A percentile compares a stretch with the other conserved stretches of the same genome.
Conservation (phyloP, 1,139 yeast species). For the Magnusiomyces clavatus region DNA sequence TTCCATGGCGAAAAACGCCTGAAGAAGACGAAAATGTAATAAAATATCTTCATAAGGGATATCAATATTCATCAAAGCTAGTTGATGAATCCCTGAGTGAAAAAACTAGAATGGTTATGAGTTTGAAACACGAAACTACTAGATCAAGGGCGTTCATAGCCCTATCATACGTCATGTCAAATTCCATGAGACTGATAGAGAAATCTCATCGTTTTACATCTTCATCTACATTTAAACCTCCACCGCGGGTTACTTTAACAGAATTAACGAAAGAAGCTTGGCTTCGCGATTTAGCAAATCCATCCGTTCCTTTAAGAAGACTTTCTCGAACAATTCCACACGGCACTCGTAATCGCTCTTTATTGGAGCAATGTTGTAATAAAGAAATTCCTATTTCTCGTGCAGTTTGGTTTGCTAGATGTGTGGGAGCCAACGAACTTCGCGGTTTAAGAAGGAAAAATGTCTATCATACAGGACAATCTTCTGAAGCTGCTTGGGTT, state of each 20-base stretch:
- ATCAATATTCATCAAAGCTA: constrained; percentile 46
- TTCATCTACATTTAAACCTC: constrained; percentile 59
- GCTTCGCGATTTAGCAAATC: constrained; percentile 71
- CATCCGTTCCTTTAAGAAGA: constrained; percentile 53
- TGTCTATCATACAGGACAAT: constrained; percentile 13
- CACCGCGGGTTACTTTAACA: constrained; percentile 82
- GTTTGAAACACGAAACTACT: constrained; percentile 40
- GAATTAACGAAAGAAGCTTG: constrained; percentile 79
- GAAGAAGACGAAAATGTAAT: constrained; percentile 47
- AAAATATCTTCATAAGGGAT: constrained; percentile 51
- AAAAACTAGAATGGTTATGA: constrained; percentile 25
- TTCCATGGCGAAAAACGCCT: constrained; percentile 56
- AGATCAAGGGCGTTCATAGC: constrained; percentile 39
- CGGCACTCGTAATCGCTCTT: constrained; percentile 66
- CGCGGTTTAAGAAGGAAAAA: constrained; percentile 55
- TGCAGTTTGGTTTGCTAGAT: constrained; percentile 85
- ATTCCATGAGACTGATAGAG: constrained; percentile 60
- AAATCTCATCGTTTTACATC: constrained; percentile 52
- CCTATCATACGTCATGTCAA: constrained; percentile 51
- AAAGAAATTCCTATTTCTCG: constrained; percentile 64
- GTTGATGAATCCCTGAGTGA: constrained; percentile 40
- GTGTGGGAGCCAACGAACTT: constrained; percentile 78
- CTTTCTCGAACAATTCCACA: constrained; percentile 84
- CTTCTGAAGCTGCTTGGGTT: constrained; percentile 55
- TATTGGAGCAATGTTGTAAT: constrained; percentile 63